These are phyloP conservation scores for Epichloe brachyelytri DNA, from an alignment of 2,329 filamentous ascomycete species.

Conservation along the genomic window DNA sequence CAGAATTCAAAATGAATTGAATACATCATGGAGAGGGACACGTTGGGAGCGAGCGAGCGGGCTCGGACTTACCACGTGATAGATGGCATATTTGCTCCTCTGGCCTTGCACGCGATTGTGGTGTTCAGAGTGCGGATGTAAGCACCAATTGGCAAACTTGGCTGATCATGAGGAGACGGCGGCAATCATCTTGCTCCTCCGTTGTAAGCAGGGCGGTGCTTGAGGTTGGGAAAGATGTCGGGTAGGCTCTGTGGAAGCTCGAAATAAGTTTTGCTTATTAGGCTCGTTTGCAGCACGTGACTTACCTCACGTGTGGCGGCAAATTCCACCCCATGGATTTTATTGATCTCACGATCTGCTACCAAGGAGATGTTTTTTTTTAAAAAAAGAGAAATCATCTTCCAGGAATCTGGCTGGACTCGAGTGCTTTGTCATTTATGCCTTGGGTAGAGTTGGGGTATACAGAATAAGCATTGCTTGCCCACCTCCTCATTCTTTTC, in stretches of 20 bases:
- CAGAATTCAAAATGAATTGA: constrained; percentile 33
- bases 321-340: neutral
- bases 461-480: neutral
- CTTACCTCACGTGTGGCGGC: no score
- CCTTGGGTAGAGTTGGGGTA: constrained; percentile 1
- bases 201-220: no score
- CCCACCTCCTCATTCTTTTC: neutral
- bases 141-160: no score
- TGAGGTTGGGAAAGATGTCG: neutral
- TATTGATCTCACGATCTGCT: no score
- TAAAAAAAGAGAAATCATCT: neutral
- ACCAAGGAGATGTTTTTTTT: no score
- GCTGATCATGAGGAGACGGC: no score
- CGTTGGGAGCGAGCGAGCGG: neutral
- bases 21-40: constrained; percentile 19
- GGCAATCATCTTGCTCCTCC: no score
- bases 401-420: no score
- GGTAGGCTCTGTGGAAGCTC: neutral
- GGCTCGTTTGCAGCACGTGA: neutral
- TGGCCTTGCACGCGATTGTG: neutral
- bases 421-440: neutral
- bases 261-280: neutral
- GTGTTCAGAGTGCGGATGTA: no score
- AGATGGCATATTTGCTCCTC: neutral
- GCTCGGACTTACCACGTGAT: neutral